Percentiles rank a stretch among this genome's conserved stretches.
Conservation (phyloP, 352 stramenopile genomes). For the Pythium sp. region DNA sequence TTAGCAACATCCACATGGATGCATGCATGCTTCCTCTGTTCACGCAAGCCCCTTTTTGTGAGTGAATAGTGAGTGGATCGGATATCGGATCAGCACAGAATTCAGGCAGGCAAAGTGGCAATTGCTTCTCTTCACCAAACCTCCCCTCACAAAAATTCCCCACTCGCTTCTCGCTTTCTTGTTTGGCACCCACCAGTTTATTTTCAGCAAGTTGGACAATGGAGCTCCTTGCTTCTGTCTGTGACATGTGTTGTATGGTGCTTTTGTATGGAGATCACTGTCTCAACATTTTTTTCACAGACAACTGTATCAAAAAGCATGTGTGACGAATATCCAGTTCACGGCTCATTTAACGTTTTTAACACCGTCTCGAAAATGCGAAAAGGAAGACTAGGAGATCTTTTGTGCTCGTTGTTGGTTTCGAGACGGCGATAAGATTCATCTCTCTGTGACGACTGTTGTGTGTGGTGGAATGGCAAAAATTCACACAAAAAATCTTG, state of each 20-base stretch:
- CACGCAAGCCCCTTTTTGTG: not conserved
- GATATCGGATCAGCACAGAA: not conserved
- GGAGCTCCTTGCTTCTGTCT: not conserved
- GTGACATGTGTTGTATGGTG: not conserved
- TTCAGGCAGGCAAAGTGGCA: not conserved
- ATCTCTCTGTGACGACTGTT: no score
- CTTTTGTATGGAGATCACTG: not conserved
- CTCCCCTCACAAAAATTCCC: not conserved
- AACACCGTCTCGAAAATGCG: not conserved
- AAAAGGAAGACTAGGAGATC: not conserved
- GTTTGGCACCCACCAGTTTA: not conserved
- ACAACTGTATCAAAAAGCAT: not conserved
- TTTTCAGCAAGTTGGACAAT: not conserved
- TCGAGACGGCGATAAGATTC: no score
- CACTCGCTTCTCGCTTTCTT: not conserved
- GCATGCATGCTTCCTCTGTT: no score
- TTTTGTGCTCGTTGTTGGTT: not conserved
- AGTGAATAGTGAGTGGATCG: not conserved
- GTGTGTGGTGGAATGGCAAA: no score
- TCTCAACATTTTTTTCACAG: not conserved
- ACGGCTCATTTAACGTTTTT: not conserved
- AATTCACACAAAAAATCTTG: no score
- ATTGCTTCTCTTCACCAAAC: not conserved
- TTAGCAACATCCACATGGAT: not conserved
- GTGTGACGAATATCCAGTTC: not conserved